Base-by-base conservation (phyloP, 2,329 filamentous ascomycete species). In the Purpureocillium takamizusanense region DNA sequence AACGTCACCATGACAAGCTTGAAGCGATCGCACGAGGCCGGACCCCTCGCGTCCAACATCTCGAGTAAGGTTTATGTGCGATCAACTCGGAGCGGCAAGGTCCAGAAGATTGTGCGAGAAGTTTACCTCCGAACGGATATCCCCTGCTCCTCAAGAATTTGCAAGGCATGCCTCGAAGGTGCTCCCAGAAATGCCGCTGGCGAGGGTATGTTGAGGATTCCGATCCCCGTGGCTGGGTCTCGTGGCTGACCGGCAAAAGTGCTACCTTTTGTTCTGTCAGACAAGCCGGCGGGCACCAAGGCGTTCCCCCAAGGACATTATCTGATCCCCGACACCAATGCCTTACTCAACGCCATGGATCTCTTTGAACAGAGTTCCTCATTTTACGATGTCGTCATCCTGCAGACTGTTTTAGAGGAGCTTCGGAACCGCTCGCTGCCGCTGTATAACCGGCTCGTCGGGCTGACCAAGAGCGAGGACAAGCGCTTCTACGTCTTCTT, bases 401-500 rank as follows among this genome's bases (percentile, higher is more conserved):
- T 98, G 40, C 92, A 98, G 61, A 95, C 90, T 2, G 92, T 98
- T 5, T 77, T 98, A 12, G 92, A 98, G 62, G 92, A 98, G 66
- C 75, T 98, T 43, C 86, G 88, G 56, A 95, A 95, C 59, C 79
- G 89, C 50, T 97, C 90, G 11, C 64, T 97, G 44, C 92, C 92
- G 31, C 76, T 98, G 29, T 98, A 97, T 67, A 95, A 95, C 60
- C 85, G 92, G 30, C 70, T 98, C 36, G 78, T 97, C 48, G 81
- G 84, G 16, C 70, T 98, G 46, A 94, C 89, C 30, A 94, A 90
- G 63, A 95, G 90, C 54, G 88, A 95, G 52, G 88, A 94, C 48
- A 98, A 98, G 70, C 80, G 90, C 39, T 97, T 95, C 59, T 95
- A 97, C 55, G 86, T 98, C 37, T 98, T 98, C 60, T 97, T 97